Conservation (phyloP, 2,329 filamentous ascomycete species). For the Apiospora pterosperma region DNA sequence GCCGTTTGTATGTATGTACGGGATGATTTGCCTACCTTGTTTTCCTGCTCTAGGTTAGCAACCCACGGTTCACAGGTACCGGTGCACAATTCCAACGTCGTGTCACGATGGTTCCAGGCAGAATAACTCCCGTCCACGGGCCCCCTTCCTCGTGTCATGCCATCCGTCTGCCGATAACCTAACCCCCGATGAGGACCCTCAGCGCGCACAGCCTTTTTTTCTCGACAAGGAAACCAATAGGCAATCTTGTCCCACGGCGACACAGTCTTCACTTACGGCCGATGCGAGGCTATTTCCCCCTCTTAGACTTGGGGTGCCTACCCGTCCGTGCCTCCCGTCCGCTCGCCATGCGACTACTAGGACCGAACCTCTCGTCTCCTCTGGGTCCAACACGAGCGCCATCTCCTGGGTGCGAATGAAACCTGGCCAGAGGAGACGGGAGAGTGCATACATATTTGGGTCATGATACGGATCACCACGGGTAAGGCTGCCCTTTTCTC, state of each 20-base stretch:
- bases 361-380: not conserved
- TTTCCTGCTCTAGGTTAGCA: not conserved
- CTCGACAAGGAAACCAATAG: not conserved
- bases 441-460: not conserved
- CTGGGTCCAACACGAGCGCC: not conserved
- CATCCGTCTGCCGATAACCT: slow-evolving; percentile 2
- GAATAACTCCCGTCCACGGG: not conserved
- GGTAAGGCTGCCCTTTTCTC: not conserved
- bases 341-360: not conserved
- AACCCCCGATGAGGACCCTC: not conserved
- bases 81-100: not conserved
- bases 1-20: not conserved
- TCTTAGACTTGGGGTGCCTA: not conserved
- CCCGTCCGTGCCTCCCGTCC: not conserved
- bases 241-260: slow-evolving; percentile 2
- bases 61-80: not conserved
- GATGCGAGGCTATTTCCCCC: not conserved
- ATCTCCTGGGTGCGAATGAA: not conserved
- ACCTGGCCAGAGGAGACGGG: not conserved
- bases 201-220: not conserved
- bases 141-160: not conserved
- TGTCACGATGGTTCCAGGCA: not conserved
- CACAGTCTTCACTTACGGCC: not conserved
- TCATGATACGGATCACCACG: not conserved
- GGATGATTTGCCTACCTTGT: not conserved